A percentile compares a stretch with the other conserved stretches of the same genome.
phyloP scores from a whole-genome alignment of 495 filamentous ascomycete genomes.

The Hyaloscypha bicolor region DNA sequence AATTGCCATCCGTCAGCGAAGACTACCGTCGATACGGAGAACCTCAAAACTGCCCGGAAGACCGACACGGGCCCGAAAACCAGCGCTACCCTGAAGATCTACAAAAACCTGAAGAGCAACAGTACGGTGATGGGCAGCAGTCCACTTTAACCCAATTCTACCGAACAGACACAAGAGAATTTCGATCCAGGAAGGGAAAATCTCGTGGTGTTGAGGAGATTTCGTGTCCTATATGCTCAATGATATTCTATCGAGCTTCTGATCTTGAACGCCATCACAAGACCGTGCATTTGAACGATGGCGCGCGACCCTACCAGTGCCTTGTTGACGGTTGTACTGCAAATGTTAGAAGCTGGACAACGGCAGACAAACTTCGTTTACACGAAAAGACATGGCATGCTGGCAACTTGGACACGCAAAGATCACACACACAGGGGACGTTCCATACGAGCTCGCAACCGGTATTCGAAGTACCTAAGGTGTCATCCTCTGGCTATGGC shows the following conservation, averaged over 20 bases:
- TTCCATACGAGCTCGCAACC: not conserved
- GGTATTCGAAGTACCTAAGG: too few species aligned
- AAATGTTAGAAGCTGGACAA: constrained; percentile 3
- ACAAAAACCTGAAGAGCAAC: too few species aligned
- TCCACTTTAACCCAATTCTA: too few species aligned
- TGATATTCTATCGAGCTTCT: not conserved
- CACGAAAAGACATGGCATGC: not conserved
- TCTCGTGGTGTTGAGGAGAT: not conserved
- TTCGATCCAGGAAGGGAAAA: not conserved
- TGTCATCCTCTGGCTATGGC: too few species aligned
- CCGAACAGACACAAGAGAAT: too few species aligned
- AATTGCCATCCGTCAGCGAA: too few species aligned
- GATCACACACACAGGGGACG: not conserved
- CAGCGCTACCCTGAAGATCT: too few species aligned
- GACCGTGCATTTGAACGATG: not conserved
- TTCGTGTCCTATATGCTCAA: not conserved
- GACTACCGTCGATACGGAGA: too few species aligned
- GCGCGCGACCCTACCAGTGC: not conserved
- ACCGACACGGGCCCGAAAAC: too few species aligned
- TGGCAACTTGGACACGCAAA: too few species aligned
- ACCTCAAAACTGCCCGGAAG: too few species aligned
- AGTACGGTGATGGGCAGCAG: too few species aligned
- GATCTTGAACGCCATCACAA: constrained; percentile 4
- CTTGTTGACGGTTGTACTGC: not conserved
- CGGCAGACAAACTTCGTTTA: not conserved